Evolutionary conservation across 1,139 yeast genomes (phyloP).

Genomic region (Kurtzmaniella natalensis): DNA sequence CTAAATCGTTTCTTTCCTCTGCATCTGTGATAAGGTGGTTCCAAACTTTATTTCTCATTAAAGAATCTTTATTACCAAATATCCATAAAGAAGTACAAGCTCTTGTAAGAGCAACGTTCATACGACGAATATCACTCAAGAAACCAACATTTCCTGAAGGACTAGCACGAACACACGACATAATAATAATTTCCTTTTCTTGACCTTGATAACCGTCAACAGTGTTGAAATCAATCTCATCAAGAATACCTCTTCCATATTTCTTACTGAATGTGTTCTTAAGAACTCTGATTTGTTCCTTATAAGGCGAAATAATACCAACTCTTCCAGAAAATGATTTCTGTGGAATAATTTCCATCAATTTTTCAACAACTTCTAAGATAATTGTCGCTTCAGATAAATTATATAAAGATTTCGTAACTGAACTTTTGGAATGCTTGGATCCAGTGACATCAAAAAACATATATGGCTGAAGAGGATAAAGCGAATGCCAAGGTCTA

Average conservation of each 20-base stretch:
- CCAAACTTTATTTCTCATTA: constrained; percentile 68
- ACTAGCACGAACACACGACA: constrained; percentile 92
- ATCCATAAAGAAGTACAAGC: constrained; percentile 93
- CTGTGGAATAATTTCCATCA: constrained; percentile 48
- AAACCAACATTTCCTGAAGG: constrained; percentile 73
- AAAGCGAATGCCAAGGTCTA: constrained; percentile 69
- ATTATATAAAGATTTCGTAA: constrained; percentile 70
- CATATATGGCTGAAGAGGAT: constrained; percentile 63
- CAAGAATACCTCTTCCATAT: constrained; percentile 60
- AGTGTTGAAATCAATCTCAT: constrained; percentile 83
- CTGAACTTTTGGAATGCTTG: constrained; percentile 56
- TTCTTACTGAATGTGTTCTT: constrained; percentile 51
- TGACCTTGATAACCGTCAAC: constrained; percentile 99
- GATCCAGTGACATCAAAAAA: constrained; percentile 66
- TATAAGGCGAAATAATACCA: constrained; percentile 93
- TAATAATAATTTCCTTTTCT: constrained; percentile 87
- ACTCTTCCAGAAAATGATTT: constrained; percentile 64
- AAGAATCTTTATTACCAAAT: constrained; percentile 69
- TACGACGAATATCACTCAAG: constrained; percentile 82
- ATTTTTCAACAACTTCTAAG: constrained; percentile 57
- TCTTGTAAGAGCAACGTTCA: constrained; percentile 95
- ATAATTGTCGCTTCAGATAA: constrained; percentile 68
- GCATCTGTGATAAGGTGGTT: constrained; percentile 62
- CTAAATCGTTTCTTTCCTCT: constrained; percentile 34
- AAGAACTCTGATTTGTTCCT: constrained; percentile 70